A percentile compares a stretch with the other conserved stretches of the same genome.
Conservation (phyloP, 352 stramenopile species). For the Pythium myriotylum region DNA sequence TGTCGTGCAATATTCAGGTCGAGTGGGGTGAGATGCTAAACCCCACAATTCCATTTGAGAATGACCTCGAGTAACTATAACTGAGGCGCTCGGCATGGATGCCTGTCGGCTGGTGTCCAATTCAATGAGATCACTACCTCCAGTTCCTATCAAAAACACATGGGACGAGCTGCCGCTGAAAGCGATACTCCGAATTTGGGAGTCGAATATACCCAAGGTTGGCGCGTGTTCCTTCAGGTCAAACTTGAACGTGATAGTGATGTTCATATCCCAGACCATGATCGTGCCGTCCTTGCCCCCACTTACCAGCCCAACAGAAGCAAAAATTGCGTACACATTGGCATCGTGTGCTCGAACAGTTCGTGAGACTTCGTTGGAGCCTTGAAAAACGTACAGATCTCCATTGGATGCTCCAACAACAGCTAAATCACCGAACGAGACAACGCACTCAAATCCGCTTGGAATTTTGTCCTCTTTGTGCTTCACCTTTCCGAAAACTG, state of each 20-base stretch:
- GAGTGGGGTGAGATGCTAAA: constrained; percentile 69
- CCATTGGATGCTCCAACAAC: constrained; percentile 69
- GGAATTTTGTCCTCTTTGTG: constrained; percentile 58
- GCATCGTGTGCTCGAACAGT: constrained; percentile 56
- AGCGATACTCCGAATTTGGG: constrained; percentile 54
- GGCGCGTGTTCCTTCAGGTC: constrained; percentile 44
- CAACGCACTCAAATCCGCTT: constrained; percentile 50
- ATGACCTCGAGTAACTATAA: constrained; percentile 67
- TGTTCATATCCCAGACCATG: constrained; percentile 78
- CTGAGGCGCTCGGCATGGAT: neutral
- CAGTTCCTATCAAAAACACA: constrained; percentile 80
- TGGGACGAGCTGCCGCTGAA: constrained; percentile 30
- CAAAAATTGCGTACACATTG: constrained; percentile 51
- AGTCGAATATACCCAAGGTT: constrained; percentile 20
- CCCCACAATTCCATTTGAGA: constrained; percentile 81
- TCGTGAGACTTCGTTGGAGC: constrained; percentile 46
- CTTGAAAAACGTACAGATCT: constrained; percentile 77
- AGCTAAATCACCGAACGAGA: constrained; percentile 47
- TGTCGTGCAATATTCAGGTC: constrained; percentile 70
- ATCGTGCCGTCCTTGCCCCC: constrained; percentile 88
- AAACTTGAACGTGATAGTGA: constrained; percentile 45
- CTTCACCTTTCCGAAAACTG: constrained; percentile 61
- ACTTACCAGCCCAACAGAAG: constrained; percentile 65
- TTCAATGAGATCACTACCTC: constrained; percentile 87
- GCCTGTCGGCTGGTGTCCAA: constrained; percentile 50